Base-by-base conservation (phyloP, 164 flowering plant species). In the Tetracentron sinense region DNA sequence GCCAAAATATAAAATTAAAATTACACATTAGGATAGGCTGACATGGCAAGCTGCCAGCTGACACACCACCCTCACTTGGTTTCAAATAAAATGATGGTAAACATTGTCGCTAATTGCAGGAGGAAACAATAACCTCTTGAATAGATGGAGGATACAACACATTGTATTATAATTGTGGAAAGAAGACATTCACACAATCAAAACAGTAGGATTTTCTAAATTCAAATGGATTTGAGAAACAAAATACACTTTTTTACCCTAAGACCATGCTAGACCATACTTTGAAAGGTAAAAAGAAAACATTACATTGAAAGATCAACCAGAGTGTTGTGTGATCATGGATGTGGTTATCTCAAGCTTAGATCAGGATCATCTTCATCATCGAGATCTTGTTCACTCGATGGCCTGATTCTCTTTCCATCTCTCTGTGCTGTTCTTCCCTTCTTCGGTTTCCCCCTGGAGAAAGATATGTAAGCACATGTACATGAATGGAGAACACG, bases 381-480 rank as follows among this genome's bases (percentile, higher is more conserved):
- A 55, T 88, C 95, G 49, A 72, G 74, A 69, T 88, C 92, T 22
- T 70, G 82, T 65, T 86, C 95, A 64, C 80, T 82, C 0, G 82
- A 73, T 50, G 76, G 86, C 67, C 86, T 83, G 66, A 71, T 30
- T 76, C 89, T 80, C 78, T 80, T 90, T 19, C 77, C 83, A 33
- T 90, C 97, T 63, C 97, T 82, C 26, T 78, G 78, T 7, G 75
- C 82, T 25, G 71, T 66, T 55, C 78, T 73, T 68, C 91, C 96
- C 72, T 77, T 88, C 87, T 83, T 88, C 10, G 95, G 97, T 67
- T 90, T 90, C 56, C 97, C 97, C 69, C 95, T 90, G 81, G 26
- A 23, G 48, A 58, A 60, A 48, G 23, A 46, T 8, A 56, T 27
- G 55, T 52, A 30, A 6, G 17, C 17, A 55, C 12, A 29, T 1